Conservation (phyloP, 2,329 filamentous ascomycete genomes). For the Talaromyces pinophilus region DNA sequence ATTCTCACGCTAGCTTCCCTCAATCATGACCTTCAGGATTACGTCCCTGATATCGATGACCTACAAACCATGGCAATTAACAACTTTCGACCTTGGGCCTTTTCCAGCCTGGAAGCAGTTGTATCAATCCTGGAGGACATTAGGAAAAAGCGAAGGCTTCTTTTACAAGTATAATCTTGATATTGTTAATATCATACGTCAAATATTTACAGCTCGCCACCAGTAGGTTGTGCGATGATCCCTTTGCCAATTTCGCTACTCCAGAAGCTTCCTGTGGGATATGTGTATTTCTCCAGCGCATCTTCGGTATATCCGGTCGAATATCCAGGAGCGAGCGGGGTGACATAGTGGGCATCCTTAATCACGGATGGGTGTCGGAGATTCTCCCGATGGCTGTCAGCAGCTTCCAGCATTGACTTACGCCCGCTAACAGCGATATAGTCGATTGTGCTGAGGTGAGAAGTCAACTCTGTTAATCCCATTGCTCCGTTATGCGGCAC, state of each 20-base stretch:
- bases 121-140: conserved; percentile 17
- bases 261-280: conserved; percentile 37
- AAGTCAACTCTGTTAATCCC: conserved; percentile 87
- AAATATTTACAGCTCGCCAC: conserved; percentile 28
- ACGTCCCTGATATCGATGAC: conserved; percentile 37
- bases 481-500: conserved; percentile 89
- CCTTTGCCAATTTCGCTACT: conserved; percentile 33
- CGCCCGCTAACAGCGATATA: conserved; percentile 84
- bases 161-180: conserved; percentile 13
- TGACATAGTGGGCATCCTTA: conserved; percentile 32
- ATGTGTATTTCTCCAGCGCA: conserved; percentile 35
- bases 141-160: conserved; percentile 17
- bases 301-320: conserved; percentile 36
- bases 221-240: conserved; percentile 36
- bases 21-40: conserved; percentile 28
- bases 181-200: background rate
- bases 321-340: conserved; percentile 31
- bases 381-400: conserved; percentile 64
- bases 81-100: conserved; percentile 15
- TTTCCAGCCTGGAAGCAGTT: conserved; percentile 13
- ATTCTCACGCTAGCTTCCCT: conserved; percentile 38
- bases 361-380: conserved; percentile 31
- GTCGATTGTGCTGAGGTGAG: conserved; percentile 88
- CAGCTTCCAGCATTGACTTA: conserved; percentile 81
- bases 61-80: conserved; percentile 16